These are phyloP conservation scores for Kwoniella sp. DNA, from an alignment of 768 basidiomycete species.

Conservation along the genomic window DNA sequence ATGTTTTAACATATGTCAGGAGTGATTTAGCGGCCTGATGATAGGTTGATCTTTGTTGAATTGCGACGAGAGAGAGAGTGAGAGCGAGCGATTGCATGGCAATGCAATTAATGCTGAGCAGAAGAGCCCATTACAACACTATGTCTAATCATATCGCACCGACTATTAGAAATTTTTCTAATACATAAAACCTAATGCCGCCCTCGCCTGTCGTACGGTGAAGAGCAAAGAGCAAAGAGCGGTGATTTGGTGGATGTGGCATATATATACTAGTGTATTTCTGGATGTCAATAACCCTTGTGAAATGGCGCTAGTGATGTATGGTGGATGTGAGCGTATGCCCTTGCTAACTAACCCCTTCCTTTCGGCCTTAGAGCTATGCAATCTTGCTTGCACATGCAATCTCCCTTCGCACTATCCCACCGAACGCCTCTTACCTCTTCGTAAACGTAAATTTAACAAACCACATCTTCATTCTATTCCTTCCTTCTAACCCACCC, in stretches of 20 bases:
- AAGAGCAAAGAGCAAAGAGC: too few species aligned
- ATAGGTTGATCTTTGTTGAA: not conserved
- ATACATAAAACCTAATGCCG: not conserved
- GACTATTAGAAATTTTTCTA: not conserved
- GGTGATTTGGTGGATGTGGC: conserved; percentile 14
- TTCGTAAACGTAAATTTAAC: not conserved
- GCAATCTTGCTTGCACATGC: too few species aligned
- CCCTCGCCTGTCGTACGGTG: not conserved
- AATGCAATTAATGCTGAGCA: not conserved
- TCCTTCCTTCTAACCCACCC: not conserved
- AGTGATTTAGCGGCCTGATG: not conserved
- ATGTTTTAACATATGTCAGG: too few species aligned
- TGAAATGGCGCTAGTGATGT: not conserved
- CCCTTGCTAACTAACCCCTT: not conserved
- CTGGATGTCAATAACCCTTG: too few species aligned
- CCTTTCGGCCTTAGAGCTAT: not conserved
- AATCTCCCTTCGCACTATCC: not conserved
- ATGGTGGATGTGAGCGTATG: too few species aligned
- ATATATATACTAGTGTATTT: not conserved
- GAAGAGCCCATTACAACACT: not conserved
- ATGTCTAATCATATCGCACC: not conserved
- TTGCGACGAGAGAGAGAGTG: not conserved
- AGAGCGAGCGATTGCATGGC: not conserved
- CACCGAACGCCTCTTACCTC: not conserved
- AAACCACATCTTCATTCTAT: not conserved